These are phyloP conservation scores for cucumber (Cucumis sativus) DNA, from an alignment of 306 rosid genomes.

Conservation along the genomic window DNA sequence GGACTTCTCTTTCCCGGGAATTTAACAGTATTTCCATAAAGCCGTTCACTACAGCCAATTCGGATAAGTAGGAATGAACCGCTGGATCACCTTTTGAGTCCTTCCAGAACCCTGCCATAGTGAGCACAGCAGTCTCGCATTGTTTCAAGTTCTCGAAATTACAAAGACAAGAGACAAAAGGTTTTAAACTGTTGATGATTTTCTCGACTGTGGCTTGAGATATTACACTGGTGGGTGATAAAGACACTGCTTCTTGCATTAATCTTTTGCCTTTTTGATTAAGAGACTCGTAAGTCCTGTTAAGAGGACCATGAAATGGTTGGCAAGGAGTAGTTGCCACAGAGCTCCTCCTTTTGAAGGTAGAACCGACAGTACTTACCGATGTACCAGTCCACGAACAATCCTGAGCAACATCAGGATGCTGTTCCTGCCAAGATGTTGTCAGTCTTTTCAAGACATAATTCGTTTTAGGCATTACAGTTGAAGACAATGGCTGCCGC, in stretches of 20 bases:
- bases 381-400: slow-evolving; percentile 40
- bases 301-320: slow-evolving; percentile 24
- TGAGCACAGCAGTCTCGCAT: slow-evolving; percentile 63
- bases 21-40: slow-evolving; percentile 73
- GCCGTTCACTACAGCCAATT: slow-evolving; percentile 60
- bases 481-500: slow-evolving; percentile 57
- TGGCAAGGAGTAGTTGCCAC: slow-evolving; percentile 25
- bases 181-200: slow-evolving; percentile 52
- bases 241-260: slow-evolving; percentile 19
- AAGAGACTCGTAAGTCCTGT: slow-evolving; percentile 25
- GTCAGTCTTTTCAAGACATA: slow-evolving; percentile 85
- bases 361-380: slow-evolving; percentile 29
- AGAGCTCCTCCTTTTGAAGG: slow-evolving; percentile 26
- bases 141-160: slow-evolving; percentile 64
- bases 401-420: slow-evolving; percentile 68
- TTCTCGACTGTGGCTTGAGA: slow-evolving; percentile 78
- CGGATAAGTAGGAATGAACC: slow-evolving; percentile 54
- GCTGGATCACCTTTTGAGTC: slow-evolving; percentile 66
- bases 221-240: slow-evolving; percentile 74
- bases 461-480: slow-evolving; percentile 63
- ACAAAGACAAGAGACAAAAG: slow-evolving; percentile 55
- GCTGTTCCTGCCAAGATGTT: slow-evolving; percentile 78
- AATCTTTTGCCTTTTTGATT: slow-evolving; percentile 53
- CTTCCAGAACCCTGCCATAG: slow-evolving; percentile 60
- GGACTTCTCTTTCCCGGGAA: slow-evolving; percentile 50